Evolutionary conservation across 306 rosid species (phyloP).

Genomic region (Arachis hypogaea): DNA sequence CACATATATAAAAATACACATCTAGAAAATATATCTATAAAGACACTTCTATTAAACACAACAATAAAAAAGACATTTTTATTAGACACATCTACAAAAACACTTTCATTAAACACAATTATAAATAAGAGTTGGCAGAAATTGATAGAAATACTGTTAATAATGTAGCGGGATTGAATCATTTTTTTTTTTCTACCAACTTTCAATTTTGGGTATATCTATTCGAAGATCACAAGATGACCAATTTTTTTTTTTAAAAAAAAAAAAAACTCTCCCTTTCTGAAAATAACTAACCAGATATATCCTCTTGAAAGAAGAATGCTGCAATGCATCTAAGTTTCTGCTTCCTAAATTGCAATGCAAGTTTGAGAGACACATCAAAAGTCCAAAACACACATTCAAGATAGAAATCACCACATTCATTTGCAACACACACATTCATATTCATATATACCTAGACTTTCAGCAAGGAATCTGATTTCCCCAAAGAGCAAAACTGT

Average conservation of each 20-base stretch:
- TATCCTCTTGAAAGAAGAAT: not conserved
- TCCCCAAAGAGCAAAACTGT: constrained; percentile 15
- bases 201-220: not conserved
- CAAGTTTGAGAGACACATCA: constrained; percentile 20
- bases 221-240: not conserved
- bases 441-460: not conserved
- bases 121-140: too few relatives aligned
- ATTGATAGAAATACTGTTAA: too few relatives aligned
- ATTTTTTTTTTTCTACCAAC: too few relatives aligned
- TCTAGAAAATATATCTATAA: too few relatives aligned
- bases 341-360: constrained; percentile 24
- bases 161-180: too few relatives aligned
- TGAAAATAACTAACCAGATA: not conserved
- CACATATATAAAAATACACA: too few relatives aligned
- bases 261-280: not conserved
- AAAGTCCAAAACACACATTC: not conserved
- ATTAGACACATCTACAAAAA: too few relatives aligned
- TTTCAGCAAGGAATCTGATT: constrained; percentile 26
- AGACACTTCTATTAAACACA: too few relatives aligned
- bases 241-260: not conserved
- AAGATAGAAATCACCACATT: not conserved
- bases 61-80: too few relatives aligned
- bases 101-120: too few relatives aligned
- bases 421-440: not conserved
- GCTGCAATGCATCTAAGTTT: not conserved